These are phyloP conservation scores for Penicillium janthinellum DNA, from an alignment of 2,329 filamentous ascomycete species.

Conservation along the genomic window DNA sequence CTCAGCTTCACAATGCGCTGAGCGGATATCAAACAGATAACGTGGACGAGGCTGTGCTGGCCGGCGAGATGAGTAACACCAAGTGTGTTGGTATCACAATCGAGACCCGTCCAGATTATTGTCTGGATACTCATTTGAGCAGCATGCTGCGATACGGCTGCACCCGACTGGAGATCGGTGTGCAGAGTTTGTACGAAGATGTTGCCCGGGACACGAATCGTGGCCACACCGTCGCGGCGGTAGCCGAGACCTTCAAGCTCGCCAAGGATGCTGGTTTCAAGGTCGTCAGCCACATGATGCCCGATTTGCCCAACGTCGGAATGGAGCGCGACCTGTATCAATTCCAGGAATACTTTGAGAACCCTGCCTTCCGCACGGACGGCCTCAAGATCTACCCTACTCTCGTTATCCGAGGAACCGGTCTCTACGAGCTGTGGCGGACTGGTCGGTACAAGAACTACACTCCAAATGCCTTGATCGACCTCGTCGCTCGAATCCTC, in stretches of 20 bases:
- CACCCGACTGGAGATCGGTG: slow-evolving; percentile 89
- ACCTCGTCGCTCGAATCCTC: slow-evolving; percentile 93
- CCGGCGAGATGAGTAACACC: slow-evolving; percentile 93
- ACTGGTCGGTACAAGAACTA: slow-evolving; percentile 98
- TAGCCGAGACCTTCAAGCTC: slow-evolving; percentile 95
- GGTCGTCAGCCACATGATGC: slow-evolving; percentile 99
- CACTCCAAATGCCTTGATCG: slow-evolving; percentile 93
- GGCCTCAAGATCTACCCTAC: slow-evolving; percentile 98
- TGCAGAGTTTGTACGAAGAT: slow-evolving; percentile 96
- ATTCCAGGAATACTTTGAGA: slow-evolving; percentile 97
- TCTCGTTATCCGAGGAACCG: slow-evolving; percentile 92
- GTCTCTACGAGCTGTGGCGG: slow-evolving; percentile 94
- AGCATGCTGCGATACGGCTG: slow-evolving; percentile 98
- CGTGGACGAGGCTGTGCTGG: slow-evolving; percentile 92
- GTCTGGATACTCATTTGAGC: slow-evolving; percentile 88
- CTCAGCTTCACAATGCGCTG: slow-evolving; percentile 92
- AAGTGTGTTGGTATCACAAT: slow-evolving; percentile 99
- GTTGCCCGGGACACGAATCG: slow-evolving; percentile 97
- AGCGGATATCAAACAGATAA: slow-evolving; percentile 93
- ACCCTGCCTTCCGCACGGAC: slow-evolving; percentile 92
- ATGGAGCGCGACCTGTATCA: slow-evolving; percentile 98
- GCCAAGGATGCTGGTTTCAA: slow-evolving; percentile 98
- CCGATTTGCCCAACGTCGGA: slow-evolving; percentile 93
- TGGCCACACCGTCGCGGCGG: slow-evolving; percentile 91
- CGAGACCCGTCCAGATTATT: slow-evolving; percentile 96